Percentiles rank a stretch among this genome's conserved stretches.
Conservation (phyloP, 345 rosid species). For the Psidium guajava region DNA sequence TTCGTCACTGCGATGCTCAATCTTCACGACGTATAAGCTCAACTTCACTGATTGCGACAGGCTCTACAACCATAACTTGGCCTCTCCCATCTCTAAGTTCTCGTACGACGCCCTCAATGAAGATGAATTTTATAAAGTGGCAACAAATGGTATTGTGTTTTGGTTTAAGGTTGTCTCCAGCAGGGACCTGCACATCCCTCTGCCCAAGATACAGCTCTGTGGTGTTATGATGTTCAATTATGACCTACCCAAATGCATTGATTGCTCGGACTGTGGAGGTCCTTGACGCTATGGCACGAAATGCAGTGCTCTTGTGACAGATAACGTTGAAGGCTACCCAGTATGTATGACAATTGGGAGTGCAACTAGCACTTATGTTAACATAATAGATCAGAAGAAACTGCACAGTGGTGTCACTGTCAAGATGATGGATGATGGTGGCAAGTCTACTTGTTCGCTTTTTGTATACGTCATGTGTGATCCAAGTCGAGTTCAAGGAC, state of each 20-base stretch:
- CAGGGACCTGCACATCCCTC: slow-evolving; percentile 1
- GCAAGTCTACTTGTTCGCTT: slow-evolving; percentile 53
- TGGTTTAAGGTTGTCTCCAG: slow-evolving; percentile 99
- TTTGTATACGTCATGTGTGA: slow-evolving; percentile 74
- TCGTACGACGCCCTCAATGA: slow-evolving; percentile 94
- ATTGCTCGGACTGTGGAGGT: slow-evolving; percentile 82
- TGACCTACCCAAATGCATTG: slow-evolving; percentile 69
- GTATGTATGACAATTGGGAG: slow-evolving; percentile 70
- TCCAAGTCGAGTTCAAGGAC: slow-evolving; percentile 48
- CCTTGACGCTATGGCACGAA: slow-evolving; percentile 64
- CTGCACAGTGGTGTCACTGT: slow-evolving; percentile 74
- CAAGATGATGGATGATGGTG: slow-evolving; percentile 43
- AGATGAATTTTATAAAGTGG: slow-evolving; percentile 91
- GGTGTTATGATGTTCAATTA: slow-evolving; percentile 83
- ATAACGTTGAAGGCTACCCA: slow-evolving; percentile 59
- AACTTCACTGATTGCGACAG: slow-evolving; percentile 38
- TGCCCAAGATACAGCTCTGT: slow-evolving; percentile 34
- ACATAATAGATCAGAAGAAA: slow-evolving; percentile 53
- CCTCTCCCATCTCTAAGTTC: slow-evolving; percentile 43
- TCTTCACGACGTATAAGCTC: slow-evolving; percentile 34
- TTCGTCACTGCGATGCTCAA: slow-evolving; percentile 9
- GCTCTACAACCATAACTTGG: slow-evolving; percentile 59
- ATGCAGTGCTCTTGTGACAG: slow-evolving; percentile 71
- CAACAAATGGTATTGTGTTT: slow-evolving; percentile 47
- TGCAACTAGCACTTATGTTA: slow-evolving; percentile 34